A percentile compares a stretch with the other conserved stretches of the same genome.
Conservation (phyloP, 2,329 filamentous ascomycete genomes). For the Colletotrichum cereale region DNA sequence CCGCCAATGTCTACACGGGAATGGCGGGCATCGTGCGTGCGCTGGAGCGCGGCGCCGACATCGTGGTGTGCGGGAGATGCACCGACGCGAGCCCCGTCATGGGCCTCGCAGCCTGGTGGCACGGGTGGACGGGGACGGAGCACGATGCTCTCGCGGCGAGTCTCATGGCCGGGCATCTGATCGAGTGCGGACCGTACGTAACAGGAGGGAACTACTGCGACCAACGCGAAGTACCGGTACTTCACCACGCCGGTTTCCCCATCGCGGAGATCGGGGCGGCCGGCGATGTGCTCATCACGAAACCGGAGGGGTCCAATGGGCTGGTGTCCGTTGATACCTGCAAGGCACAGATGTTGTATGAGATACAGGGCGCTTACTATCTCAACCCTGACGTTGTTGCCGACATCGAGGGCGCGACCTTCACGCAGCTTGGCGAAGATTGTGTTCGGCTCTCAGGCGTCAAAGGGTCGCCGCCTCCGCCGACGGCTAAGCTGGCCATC, state of each 20-base stretch:
- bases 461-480: slow-evolving; percentile 53
- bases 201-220: slow-evolving; percentile 68
- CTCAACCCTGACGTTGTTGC: slow-evolving; percentile 64
- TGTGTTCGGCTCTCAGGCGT: slow-evolving; percentile 54
- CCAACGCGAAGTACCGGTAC: slow-evolving; percentile 53
- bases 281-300: slow-evolving; percentile 52
- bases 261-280: slow-evolving; percentile 53
- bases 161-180: slow-evolving; percentile 64
- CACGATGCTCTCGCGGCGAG: slow-evolving; percentile 64
- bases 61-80: slow-evolving; percentile 63
- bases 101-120: slow-evolving; percentile 68
- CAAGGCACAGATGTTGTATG: slow-evolving; percentile 62
- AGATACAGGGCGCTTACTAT: slow-evolving; percentile 61
- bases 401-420: slow-evolving; percentile 49
- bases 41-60: slow-evolving; percentile 57
- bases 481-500: slow-evolving; percentile 55
- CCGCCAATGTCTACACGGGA: slow-evolving; percentile 66
- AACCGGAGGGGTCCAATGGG: slow-evolving; percentile 51
- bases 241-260: slow-evolving; percentile 51
- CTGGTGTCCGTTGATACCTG: slow-evolving; percentile 53
- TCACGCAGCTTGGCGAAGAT: slow-evolving; percentile 51
- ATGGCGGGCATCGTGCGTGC: slow-evolving; percentile 60
- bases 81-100: slow-evolving; percentile 66
- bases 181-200: slow-evolving; percentile 67
- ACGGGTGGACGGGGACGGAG: slow-evolving; percentile 61